These are phyloP conservation scores for Alternaria novae-zelandiae DNA, from an alignment of 2,329 filamentous ascomycete species.

Conservation along the genomic window DNA sequence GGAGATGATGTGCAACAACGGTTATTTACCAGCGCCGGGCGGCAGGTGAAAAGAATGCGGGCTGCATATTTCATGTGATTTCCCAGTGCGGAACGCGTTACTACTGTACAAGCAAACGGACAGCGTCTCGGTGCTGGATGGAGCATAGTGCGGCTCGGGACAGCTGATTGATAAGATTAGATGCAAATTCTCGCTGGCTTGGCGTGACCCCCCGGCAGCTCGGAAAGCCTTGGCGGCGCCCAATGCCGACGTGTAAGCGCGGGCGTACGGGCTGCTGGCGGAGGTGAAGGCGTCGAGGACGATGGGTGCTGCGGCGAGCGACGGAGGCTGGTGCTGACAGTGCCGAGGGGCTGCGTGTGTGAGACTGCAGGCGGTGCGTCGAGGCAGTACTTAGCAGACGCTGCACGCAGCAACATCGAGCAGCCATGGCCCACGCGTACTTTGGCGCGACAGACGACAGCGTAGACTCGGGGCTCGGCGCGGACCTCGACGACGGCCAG, in stretches of 20 bases:
- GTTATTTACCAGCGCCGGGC: not conserved
- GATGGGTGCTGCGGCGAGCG: not conserved
- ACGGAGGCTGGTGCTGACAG: not conserved
- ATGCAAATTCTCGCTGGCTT: constrained; percentile 1
- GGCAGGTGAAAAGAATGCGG: not conserved
- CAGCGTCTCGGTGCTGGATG: not conserved
- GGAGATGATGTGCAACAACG: too few relatives aligned
- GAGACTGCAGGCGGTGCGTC: not conserved
- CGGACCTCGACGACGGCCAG: constrained; percentile 48
- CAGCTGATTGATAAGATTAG: constrained; percentile 5
- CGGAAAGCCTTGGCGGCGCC: not conserved
- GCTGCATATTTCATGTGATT: not conserved
- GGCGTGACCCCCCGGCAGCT: not conserved
- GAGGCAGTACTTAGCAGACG: not conserved
- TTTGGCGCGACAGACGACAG: constrained; percentile 49
- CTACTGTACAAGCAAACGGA: not conserved
- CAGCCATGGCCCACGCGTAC: constrained; percentile 64
- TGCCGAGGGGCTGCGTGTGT: not conserved
- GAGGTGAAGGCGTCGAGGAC: not conserved
- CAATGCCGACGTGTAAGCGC: not conserved
- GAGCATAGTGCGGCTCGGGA: not conserved
- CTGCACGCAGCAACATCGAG: not conserved
- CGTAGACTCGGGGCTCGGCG: constrained; percentile 52
- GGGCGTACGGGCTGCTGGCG: not conserved
- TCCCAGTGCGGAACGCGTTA: not conserved